Evolutionary conservation across 352 stramenopile genomes (phyloP).

Genomic region (Phytopythium boreale): DNA sequence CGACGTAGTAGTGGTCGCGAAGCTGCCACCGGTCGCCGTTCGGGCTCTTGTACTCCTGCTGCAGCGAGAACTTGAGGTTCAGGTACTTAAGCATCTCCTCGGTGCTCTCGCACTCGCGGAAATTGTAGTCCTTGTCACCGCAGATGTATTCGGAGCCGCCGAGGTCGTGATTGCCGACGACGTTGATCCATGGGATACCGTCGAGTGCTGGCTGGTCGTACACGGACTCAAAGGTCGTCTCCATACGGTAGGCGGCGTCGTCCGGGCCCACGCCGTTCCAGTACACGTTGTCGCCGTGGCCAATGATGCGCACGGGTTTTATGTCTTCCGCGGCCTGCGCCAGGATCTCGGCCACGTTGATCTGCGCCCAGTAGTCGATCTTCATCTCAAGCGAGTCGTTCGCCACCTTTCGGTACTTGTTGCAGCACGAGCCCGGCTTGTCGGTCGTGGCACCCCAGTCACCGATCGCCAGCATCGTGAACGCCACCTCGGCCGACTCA

Average conservation of each 20-base stretch:
- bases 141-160: constrained; percentile 84
- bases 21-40: constrained; percentile 80
- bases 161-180: constrained; percentile 86
- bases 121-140: constrained; percentile 86
- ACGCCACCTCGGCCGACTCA: constrained; percentile 41
- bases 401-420: constrained; percentile 84
- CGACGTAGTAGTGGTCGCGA: constrained; percentile 84
- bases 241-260: constrained; percentile 81
- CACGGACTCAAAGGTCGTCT: constrained; percentile 82
- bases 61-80: constrained; percentile 78
- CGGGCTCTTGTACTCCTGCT: constrained; percentile 78
- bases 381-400: constrained; percentile 83
- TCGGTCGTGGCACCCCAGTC: constrained; percentile 86
- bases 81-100: constrained; percentile 81
- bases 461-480: constrained; percentile 85
- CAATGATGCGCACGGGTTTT: constrained; percentile 68
- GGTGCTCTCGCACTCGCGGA: constrained; percentile 66
- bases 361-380: constrained; percentile 85
- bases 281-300: constrained; percentile 88
- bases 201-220: constrained; percentile 77
- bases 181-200: constrained; percentile 83
- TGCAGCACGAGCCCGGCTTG: constrained; percentile 86
- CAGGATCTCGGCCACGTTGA: constrained; percentile 81
- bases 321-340: constrained; percentile 62
- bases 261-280: constrained; percentile 79